Evolutionary conservation across 768 basidiomycete species (phyloP).

Genomic region (Phanerochaete sordida): DNA sequence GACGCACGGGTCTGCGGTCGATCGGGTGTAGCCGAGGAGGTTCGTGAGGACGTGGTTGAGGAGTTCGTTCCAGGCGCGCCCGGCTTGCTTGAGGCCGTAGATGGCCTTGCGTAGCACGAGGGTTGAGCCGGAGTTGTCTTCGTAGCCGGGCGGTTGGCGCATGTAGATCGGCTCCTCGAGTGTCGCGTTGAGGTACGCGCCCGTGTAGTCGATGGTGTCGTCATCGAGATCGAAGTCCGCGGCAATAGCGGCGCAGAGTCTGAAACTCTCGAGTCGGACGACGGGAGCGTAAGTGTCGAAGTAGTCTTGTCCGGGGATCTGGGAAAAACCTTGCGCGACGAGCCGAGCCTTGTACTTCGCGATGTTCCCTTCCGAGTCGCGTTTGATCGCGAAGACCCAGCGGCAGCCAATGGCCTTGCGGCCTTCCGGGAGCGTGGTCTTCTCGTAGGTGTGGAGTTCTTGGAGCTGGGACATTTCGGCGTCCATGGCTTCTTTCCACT

Average conservation of each 20-base stretch:
- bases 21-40: slow-evolving; percentile 19
- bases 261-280: slow-evolving; percentile 18
- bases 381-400: slow-evolving; percentile 39
- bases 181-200: slow-evolving; percentile 25
- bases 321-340: slow-evolving; percentile 32
- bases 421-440: slow-evolving; percentile 28
- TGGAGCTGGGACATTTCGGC: slow-evolving; percentile 12
- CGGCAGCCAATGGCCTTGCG: slow-evolving; percentile 28
- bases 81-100: slow-evolving; percentile 43
- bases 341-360: slow-evolving; percentile 34
- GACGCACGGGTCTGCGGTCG: slow-evolving; percentile 26
- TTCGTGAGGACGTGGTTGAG: slow-evolving; percentile 19
- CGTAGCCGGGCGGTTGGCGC: slow-evolving; percentile 23
- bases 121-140: slow-evolving; percentile 8
- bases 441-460: slow-evolving; percentile 12
- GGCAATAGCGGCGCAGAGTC: slow-evolving; percentile 22
- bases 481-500: slow-evolving; percentile 16
- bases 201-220: slow-evolving; percentile 16
- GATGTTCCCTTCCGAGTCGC: slow-evolving; percentile 32
- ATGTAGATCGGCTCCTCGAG: slow-evolving; percentile 28
- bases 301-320: slow-evolving; percentile 32
- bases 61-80: slow-evolving; percentile 34
- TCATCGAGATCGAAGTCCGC: slow-evolving; percentile 14
- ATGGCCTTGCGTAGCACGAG: slow-evolving; percentile 25
- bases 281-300: slow-evolving; percentile 30